Conservation (phyloP, 768 basidiomycete genomes). For the Auricularia cornea region DNA sequence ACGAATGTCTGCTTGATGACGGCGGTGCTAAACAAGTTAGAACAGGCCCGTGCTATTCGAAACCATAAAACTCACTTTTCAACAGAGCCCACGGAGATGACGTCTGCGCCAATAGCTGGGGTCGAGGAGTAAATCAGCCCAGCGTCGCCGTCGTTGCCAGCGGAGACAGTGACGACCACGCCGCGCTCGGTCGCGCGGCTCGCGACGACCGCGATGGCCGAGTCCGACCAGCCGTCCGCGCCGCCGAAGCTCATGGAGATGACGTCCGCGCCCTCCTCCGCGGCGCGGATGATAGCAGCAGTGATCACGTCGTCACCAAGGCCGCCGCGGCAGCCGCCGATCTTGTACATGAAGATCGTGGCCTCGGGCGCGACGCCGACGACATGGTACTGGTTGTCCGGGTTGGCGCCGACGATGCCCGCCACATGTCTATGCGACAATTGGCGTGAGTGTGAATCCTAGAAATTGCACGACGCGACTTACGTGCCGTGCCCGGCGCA, state of each 20-base stretch:
- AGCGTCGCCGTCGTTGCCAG: conserved; percentile 1
- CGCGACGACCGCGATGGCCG: conserved; percentile 1
- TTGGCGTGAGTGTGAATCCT: background rate
- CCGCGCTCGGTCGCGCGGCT: background rate
- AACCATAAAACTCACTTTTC: conserved; percentile 5
- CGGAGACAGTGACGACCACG: conserved; percentile 3
- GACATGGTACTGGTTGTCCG: conserved; percentile 25
- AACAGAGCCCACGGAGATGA: conserved; percentile 7
- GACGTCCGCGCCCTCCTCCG: conserved; percentile 24
- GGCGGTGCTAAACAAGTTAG: background rate
- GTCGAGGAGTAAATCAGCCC: background rate
- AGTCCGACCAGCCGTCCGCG: conserved; percentile 9
- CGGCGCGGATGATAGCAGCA: conserved; percentile 6
- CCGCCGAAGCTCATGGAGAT: conserved; percentile 29
- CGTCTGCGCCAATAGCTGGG: background rate
- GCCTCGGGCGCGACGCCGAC: conserved; percentile 30
- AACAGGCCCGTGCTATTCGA: background rate
- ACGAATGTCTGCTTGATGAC: background rate
- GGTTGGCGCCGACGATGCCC: conserved; percentile 20
- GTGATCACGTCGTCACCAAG: conserved; percentile 15
- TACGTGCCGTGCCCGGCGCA: conserved; percentile 5
- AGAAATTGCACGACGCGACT: too few species aligned
- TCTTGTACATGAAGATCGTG: conserved; percentile 19
- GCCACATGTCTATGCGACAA: conserved; percentile 7
- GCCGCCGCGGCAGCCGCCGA: conserved; percentile 10